Evolutionary conservation across 495 filamentous ascomycete species (phyloP).

Genomic region (Penicillium paradoxum): DNA sequence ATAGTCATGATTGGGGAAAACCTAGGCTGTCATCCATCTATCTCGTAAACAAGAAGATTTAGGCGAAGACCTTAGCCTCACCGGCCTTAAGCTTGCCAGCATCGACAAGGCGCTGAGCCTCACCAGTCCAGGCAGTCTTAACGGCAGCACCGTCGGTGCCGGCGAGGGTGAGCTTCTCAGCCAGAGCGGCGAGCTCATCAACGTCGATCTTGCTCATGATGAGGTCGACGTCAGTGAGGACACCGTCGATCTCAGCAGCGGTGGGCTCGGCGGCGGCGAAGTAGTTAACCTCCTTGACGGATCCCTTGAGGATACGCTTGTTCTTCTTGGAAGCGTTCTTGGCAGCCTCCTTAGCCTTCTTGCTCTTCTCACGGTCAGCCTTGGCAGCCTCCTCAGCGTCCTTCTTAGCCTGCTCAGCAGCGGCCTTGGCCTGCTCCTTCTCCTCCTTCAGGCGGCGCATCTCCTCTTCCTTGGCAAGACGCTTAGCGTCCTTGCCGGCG

Average conservation of each 20-base stretch:
- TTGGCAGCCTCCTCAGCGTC: conserved; percentile 84
- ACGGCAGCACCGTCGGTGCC: conserved; percentile 54
- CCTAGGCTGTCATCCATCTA: not conserved
- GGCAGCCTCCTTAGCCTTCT: conserved; percentile 96
- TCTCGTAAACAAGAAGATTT: conserved; percentile 10
- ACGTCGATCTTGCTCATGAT: conserved; percentile 82
- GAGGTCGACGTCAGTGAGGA: conserved; percentile 83
- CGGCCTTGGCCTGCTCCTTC: conserved; percentile 68
- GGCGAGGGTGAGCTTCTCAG: conserved; percentile 60
- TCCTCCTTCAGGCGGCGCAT: conserved; percentile 79
- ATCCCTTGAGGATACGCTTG: conserved; percentile 85
- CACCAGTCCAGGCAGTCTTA: conserved; percentile 62
- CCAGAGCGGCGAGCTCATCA: conserved; percentile 79
- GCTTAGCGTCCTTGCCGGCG: conserved; percentile 91
- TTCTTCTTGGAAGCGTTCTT: conserved; percentile 99
- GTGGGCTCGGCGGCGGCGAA: conserved; percentile 58
- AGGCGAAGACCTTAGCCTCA: conserved; percentile 56
- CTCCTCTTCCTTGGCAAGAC: conserved; percentile 84
- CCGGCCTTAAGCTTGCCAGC: conserved; percentile 81
- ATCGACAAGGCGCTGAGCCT: conserved; percentile 66
- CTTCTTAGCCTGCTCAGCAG: conserved; percentile 68
- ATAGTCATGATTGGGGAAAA: conserved; percentile 8
- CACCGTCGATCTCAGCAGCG: conserved; percentile 68
- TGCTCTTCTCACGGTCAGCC: conserved; percentile 70
- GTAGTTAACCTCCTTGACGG: conserved; percentile 97